Evolutionary conservation across 2,329 filamentous ascomycete genomes (phyloP).

Genomic region (Fusarium lyarnte): DNA sequence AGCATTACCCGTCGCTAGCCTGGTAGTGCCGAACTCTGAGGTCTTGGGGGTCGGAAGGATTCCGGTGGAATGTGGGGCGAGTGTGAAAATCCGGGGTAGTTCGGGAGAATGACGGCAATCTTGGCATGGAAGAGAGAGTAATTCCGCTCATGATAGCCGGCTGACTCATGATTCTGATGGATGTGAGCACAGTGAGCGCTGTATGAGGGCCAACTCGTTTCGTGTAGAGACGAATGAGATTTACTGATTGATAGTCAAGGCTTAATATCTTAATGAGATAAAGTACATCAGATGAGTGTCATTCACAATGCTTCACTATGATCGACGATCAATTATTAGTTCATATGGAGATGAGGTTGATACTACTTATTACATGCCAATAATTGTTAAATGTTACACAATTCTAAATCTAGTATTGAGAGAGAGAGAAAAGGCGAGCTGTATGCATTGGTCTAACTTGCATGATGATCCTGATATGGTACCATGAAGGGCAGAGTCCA

Average conservation of each 20-base stretch:
- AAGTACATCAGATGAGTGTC: neutral
- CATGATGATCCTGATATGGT: neutral
- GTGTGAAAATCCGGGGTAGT: neutral
- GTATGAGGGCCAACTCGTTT: neutral
- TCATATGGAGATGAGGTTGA: neutral
- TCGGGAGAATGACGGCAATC: neutral
- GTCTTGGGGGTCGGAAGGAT: slow-evolving; percentile 2
- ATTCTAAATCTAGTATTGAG: neutral
- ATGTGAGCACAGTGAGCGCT: neutral
- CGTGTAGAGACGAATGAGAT: neutral
- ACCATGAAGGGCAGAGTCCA: neutral
- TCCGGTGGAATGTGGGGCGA: slow-evolving; percentile 26
- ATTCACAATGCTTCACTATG: neutral
- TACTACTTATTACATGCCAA: too few species aligned
- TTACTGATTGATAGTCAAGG: neutral
- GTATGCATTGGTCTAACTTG: too few species aligned
- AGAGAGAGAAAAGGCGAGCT: too few species aligned
- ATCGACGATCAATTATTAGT: neutral
- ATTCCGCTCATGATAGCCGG: neutral
- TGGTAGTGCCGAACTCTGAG: slow-evolving; percentile 23
- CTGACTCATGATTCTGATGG: neutral
- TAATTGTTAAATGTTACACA: accelerated
- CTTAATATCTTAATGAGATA: neutral
- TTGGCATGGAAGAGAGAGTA: neutral
- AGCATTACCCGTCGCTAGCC: slow-evolving; percentile 24